Percentiles rank a stretch among this genome's conserved stretches.
phyloP scores from a whole-genome alignment of 805 yeast species.

The Candida michaelii region DNA sequence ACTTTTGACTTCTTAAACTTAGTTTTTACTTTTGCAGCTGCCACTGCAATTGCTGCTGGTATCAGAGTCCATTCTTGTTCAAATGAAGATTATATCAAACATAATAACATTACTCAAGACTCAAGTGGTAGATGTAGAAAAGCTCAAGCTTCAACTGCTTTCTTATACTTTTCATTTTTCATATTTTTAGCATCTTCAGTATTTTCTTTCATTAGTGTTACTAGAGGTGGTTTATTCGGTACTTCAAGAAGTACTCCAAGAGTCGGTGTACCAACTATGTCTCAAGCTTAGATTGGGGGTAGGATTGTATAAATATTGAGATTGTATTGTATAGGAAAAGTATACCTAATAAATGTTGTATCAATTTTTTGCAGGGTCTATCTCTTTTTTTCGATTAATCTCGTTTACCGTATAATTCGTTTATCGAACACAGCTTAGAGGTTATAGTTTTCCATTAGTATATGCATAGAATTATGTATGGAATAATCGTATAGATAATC shows the following conservation, averaged over 20 bases:
- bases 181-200: conserved; percentile 66
- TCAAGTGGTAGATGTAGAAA: conserved; percentile 86
- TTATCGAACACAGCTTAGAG: too few relatives aligned
- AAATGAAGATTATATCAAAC: conserved; percentile 61
- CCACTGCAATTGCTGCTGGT: conserved; percentile 90
- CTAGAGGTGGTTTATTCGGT: conserved; percentile 50
- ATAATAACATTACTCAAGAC: conserved; percentile 74
- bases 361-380: too few relatives aligned
- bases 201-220: conserved; percentile 56
- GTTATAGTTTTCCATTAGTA: too few relatives aligned
- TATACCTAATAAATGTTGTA: conserved; percentile 9
- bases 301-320: conserved; percentile 4
- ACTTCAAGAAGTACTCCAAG: conserved; percentile 50
- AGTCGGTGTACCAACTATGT: conserved; percentile 87
- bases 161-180: conserved; percentile 81
- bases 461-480: not conserved
- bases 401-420: too few relatives aligned
- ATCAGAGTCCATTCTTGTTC: conserved; percentile 84
- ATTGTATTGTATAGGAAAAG: conserved; percentile 6
- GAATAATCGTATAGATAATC: not conserved
- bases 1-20: conserved; percentile 81
- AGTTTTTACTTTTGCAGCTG: conserved; percentile 92
- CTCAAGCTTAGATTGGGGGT: conserved; percentile 61
- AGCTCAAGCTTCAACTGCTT: conserved; percentile 82
- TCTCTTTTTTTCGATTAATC: too few relatives aligned